A percentile compares a stretch with the other conserved stretches of the same genome.
Conservation (phyloP, 805 yeast genomes). For the Ogataea haglerorum region DNA sequence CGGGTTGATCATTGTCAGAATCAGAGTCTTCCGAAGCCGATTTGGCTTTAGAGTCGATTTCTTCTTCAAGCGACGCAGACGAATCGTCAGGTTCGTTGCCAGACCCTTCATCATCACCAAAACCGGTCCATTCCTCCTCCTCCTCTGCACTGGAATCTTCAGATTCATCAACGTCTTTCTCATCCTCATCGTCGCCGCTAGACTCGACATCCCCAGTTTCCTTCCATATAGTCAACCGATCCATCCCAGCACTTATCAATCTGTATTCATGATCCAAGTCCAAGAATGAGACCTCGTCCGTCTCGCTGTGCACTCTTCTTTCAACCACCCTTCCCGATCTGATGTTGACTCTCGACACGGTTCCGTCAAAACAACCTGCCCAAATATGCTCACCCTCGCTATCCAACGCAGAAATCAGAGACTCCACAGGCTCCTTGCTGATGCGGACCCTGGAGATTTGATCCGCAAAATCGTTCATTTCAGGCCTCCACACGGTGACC, state of each 20-base stretch:
- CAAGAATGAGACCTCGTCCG: conserved; percentile 72
- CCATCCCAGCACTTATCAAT: conserved; percentile 81
- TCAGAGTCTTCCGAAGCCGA: conserved; percentile 2
- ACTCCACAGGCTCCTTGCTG: conserved; percentile 62
- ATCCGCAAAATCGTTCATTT: conserved; percentile 65
- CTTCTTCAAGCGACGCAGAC: conserved; percentile 2
- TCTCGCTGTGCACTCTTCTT: conserved; percentile 58
- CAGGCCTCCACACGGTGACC: conserved; percentile 79
- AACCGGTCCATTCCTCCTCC: conserved; percentile 16
- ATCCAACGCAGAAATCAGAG: conserved; percentile 56
- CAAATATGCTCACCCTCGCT: conserved; percentile 55
- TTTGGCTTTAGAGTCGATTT: not conserved
- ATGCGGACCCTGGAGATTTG: conserved; percentile 76
- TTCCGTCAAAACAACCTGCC: conserved; percentile 81
- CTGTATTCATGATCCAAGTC: conserved; percentile 83
- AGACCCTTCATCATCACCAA: conserved; percentile 11
- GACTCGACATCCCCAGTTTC: conserved; percentile 20
- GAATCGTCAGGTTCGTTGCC: conserved; percentile 1
- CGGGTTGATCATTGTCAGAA: conserved; percentile 7
- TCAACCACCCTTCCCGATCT: conserved; percentile 62
- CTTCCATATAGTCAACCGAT: conserved; percentile 73
- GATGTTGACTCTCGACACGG: conserved; percentile 62
- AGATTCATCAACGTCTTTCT: conserved; percentile 19
- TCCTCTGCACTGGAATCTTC: conserved; percentile 13
- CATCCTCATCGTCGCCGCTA: conserved; percentile 28